Conservation (phyloP, 2,329 filamentous ascomycete genomes). For the Fusarium domesticum region DNA sequence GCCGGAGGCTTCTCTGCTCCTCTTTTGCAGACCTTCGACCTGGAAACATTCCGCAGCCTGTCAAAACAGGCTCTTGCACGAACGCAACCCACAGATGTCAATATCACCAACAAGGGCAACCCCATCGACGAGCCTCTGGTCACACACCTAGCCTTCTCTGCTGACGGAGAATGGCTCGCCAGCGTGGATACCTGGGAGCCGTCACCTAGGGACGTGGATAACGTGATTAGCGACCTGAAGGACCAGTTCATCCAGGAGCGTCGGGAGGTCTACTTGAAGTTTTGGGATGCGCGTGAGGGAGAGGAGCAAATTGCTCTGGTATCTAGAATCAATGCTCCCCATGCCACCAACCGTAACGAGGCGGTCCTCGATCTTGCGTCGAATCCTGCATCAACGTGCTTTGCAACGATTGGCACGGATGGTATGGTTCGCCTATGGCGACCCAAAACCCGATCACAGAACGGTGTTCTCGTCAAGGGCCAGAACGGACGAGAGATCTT, state of each 20-base stretch:
- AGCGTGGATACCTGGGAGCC: slow-evolving; percentile 91
- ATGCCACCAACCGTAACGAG: slow-evolving; percentile 56
- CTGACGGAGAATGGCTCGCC: slow-evolving; percentile 83
- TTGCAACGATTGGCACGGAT: slow-evolving; percentile 84
- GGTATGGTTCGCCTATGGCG: slow-evolving; percentile 76
- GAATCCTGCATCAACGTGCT: slow-evolving; percentile 66
- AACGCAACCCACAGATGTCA: slow-evolving; percentile 81
- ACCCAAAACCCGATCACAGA: slow-evolving; percentile 65
- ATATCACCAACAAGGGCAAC: slow-evolving; percentile 67
- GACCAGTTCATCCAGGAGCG: slow-evolving; percentile 49
- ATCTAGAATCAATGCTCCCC: slow-evolving; percentile 80
- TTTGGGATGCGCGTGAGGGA: slow-evolving; percentile 70
- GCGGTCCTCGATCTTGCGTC: slow-evolving; percentile 70
- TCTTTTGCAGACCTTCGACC: slow-evolving; percentile 79
- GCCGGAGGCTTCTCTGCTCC: slow-evolving; percentile 51
- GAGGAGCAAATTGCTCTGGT: slow-evolving; percentile 67
- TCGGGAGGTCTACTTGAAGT: slow-evolving; percentile 80
- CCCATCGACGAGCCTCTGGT: slow-evolving; percentile 76
- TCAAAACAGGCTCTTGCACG: slow-evolving; percentile 85
- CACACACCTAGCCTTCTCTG: slow-evolving; percentile 69
- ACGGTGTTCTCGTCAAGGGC: slow-evolving; percentile 63
- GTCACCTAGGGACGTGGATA: slow-evolving; percentile 63
- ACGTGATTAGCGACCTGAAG: slow-evolving; percentile 33
- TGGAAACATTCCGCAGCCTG: slow-evolving; percentile 73
- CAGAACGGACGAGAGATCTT: slow-evolving; percentile 57